Evolutionary conservation across 2,329 filamentous ascomycete species (phyloP).

Genomic region (Diaporthe citrichinensis): DNA sequence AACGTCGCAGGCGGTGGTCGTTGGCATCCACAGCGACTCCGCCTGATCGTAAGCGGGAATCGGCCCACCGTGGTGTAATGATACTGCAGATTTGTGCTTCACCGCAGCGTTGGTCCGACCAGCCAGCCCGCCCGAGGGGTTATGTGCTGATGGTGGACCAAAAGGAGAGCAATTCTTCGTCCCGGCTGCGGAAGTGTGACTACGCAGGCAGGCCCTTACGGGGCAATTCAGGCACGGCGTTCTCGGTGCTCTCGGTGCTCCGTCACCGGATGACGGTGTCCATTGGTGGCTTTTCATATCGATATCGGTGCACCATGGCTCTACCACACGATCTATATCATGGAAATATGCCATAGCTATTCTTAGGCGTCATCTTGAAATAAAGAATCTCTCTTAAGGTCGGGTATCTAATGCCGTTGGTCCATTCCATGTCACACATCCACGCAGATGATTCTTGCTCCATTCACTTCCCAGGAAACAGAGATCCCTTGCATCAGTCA

Average conservation of each 20-base stretch:
- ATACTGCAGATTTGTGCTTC: constrained; percentile 65
- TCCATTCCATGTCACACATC: neutral
- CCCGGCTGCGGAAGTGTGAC: neutral
- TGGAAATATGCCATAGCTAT: constrained; percentile 53
- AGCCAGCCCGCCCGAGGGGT: constrained; percentile 67
- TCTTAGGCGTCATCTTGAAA: neutral
- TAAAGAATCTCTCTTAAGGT: neutral
- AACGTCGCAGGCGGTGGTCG: constrained; percentile 53
- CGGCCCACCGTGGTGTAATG: constrained; percentile 75
- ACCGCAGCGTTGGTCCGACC: constrained; percentile 73
- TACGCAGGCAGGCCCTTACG: neutral
- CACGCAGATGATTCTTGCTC: neutral
- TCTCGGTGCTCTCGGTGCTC: neutral
- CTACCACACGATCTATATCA: constrained; percentile 73
- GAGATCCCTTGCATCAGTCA: neutral
- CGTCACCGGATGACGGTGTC: neutral
- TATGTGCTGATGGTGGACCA: constrained; percentile 57
- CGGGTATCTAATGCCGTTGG: neutral
- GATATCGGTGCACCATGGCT: constrained; percentile 67
- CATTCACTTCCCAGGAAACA: neutral
- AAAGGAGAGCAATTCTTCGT: constrained; percentile 54
- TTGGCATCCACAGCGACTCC: constrained; percentile 61
- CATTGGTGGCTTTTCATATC: neutral
- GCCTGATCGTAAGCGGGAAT: constrained; percentile 75
- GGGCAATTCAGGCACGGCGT: neutral